These are phyloP conservation scores for Breviolum minutum DNA, from an alignment of 73 alveolate species.

Conservation along the genomic window DNA sequence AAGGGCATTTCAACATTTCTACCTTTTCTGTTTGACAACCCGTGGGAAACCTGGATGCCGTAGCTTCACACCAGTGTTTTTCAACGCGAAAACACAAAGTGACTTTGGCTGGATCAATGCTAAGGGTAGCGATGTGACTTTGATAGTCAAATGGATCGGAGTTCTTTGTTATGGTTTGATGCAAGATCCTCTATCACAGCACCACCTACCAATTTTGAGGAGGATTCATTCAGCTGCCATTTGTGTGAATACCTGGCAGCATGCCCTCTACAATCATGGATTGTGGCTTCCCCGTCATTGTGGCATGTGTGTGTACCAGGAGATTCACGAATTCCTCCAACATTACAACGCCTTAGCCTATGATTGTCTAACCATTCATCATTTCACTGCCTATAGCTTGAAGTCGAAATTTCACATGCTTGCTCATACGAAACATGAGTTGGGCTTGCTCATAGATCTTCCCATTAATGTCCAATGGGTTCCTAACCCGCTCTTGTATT, in stretches of 20 bases:
- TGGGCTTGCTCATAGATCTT: not conserved
- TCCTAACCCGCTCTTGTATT: not conserved
- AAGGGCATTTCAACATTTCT: not conserved
- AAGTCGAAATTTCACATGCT: conserved; percentile 19
- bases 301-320: not conserved
- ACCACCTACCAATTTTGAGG: not conserved
- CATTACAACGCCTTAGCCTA: not conserved
- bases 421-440: not conserved
- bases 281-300: not conserved
- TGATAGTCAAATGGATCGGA: conserved; percentile 12
- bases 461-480: not conserved
- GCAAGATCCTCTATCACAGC: not conserved
- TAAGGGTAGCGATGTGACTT: not conserved
- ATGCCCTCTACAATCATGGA: conserved; percentile 26
- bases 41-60: not conserved
- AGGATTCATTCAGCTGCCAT: not conserved
- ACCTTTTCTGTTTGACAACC: not conserved
- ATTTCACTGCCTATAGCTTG: not conserved
- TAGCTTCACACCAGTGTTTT: not conserved
- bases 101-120: conserved; percentile 2
- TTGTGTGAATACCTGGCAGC: not conserved
- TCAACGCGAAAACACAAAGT: not conserved
- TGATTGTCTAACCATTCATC: not conserved
- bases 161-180: not conserved
- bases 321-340: not conserved